A percentile compares a stretch with the other conserved stretches of the same genome.
Conservation (phyloP, 768 basidiomycete species). For the Panaeolus papilionaceus region DNA sequence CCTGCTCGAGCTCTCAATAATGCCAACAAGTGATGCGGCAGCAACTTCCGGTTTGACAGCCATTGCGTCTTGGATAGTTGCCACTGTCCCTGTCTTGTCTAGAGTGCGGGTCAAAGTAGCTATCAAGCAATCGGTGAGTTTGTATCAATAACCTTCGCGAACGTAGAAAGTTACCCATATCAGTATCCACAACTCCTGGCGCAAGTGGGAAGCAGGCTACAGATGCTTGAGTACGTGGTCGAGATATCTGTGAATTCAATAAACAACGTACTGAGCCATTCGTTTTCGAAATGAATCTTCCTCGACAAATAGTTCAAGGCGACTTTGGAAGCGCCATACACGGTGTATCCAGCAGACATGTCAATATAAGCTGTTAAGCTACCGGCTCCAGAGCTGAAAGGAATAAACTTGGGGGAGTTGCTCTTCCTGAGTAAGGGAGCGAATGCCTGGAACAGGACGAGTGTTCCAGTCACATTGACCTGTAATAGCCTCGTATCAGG, state of each 20-base stretch:
- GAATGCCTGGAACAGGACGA: slow-evolving; percentile 16
- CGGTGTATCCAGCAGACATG: neutral
- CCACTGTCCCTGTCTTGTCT: neutral
- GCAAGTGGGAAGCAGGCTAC: slow-evolving; percentile 16
- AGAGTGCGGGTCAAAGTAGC: neutral
- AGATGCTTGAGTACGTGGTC: neutral
- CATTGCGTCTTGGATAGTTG: neutral
- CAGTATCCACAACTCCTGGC: slow-evolving; percentile 18
- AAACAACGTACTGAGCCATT: slow-evolving; percentile 15
- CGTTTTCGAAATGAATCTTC: slow-evolving; percentile 19
- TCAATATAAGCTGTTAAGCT: slow-evolving; percentile 14
- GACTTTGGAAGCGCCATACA: slow-evolving; percentile 4
- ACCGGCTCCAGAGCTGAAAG: slow-evolving; percentile 11
- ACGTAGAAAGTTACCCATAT: slow-evolving; percentile 14
- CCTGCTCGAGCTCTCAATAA: slow-evolving; percentile 17
- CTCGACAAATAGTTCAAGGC: slow-evolving; percentile 17
- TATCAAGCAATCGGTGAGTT: neutral
- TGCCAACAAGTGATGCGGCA: slow-evolving; percentile 9
- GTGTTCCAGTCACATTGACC: slow-evolving; percentile 11
- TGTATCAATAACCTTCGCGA: no score
- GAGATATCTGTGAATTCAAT: no score
- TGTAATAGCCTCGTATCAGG: neutral
- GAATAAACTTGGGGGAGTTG: slow-evolving; percentile 11
- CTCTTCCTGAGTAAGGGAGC: slow-evolving; percentile 6
- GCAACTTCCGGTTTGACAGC: slow-evolving; percentile 7